Evolutionary conservation across 768 basidiomycete genomes (phyloP).

Genomic region (Asterophora parasitica): DNA sequence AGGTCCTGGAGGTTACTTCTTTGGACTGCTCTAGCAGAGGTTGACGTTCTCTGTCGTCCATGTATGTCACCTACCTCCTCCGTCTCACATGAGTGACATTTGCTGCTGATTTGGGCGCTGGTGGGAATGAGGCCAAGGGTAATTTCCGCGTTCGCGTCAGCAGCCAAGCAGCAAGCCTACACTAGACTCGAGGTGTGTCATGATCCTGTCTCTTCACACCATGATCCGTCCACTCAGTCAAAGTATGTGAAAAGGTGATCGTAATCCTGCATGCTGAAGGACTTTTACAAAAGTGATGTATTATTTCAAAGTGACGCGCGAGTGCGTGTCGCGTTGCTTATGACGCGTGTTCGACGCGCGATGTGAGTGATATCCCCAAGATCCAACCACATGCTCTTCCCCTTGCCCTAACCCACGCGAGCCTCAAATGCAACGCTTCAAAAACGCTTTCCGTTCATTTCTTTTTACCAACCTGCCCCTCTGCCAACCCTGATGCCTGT

Average conservation of each 20-base stretch:
- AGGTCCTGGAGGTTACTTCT: too few relatives aligned
- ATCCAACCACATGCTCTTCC: constrained; percentile 4
- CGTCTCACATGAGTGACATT: constrained; percentile 47
- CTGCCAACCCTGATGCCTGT: constrained; percentile 8
- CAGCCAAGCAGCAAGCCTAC: too few relatives aligned
- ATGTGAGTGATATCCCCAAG: constrained; percentile 14
- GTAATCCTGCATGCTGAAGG: constrained; percentile 39
- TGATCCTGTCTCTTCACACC: too few relatives aligned
- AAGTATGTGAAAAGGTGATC: constrained; percentile 40
- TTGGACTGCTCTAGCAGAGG: too few relatives aligned
- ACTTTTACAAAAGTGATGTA: constrained; percentile 32
- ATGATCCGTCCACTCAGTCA: too few relatives aligned
- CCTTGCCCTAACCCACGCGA: constrained; percentile 9
- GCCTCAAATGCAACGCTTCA: not conserved
- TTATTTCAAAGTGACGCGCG: not conserved
- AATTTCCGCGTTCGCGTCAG: constrained; percentile 60
- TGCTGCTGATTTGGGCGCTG: constrained; percentile 24
- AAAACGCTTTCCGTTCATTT: not conserved
- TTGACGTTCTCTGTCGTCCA: too few relatives aligned
- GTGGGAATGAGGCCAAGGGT: constrained; percentile 28
- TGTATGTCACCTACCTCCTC: too few relatives aligned
- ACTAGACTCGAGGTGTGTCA: too few relatives aligned
- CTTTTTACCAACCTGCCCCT: not conserved
- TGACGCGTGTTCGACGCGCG: not conserved
- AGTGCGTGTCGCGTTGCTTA: not conserved